These are phyloP conservation scores for Thuidium tamariscinum DNA, from an alignment of 225 moss, liverwort and hornwort species.

Conservation along the genomic window DNA sequence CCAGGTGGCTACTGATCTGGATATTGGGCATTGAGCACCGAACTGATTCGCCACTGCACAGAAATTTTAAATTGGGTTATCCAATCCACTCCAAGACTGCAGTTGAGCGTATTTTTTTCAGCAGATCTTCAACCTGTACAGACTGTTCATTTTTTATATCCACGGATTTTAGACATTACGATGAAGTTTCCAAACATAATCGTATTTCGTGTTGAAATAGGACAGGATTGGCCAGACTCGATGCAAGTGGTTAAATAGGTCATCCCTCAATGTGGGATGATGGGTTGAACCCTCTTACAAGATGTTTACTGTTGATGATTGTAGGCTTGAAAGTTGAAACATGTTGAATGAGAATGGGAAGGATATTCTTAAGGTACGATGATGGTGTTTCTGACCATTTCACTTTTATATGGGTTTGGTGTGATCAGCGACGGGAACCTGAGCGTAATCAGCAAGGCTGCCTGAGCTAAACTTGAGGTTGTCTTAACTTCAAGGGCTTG, in stretches of 20 bases:
- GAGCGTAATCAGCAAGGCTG: background rate
- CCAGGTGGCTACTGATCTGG: slow-evolving; percentile 29
- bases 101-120: slow-evolving; percentile 14
- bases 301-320: background rate
- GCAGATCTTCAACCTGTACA: slow-evolving; percentile 17
- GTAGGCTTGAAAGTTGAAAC: background rate
- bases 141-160: slow-evolving; percentile 9
- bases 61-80: slow-evolving; percentile 6
- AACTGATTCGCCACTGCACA: slow-evolving; percentile 15
- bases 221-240: background rate
- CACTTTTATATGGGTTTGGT: background rate
- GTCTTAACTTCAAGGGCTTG: background rate
- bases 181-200: background rate
- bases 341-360: background rate
- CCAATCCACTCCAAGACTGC: slow-evolving; percentile 7
- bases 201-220: slow-evolving; percentile 5
- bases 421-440: background rate
- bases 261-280: background rate
- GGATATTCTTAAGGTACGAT: background rate
- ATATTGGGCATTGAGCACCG: slow-evolving; percentile 23
- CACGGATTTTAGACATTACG: slow-evolving; percentile 5
- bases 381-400: background rate
- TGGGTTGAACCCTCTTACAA: background rate
- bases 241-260: background rate
- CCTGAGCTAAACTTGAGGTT: too few species aligned